Evolutionary conservation across 2,329 filamentous ascomycete species (phyloP), one percentile per base, ranked within the genome.

Genomic region (Venturia effusa): DNA sequence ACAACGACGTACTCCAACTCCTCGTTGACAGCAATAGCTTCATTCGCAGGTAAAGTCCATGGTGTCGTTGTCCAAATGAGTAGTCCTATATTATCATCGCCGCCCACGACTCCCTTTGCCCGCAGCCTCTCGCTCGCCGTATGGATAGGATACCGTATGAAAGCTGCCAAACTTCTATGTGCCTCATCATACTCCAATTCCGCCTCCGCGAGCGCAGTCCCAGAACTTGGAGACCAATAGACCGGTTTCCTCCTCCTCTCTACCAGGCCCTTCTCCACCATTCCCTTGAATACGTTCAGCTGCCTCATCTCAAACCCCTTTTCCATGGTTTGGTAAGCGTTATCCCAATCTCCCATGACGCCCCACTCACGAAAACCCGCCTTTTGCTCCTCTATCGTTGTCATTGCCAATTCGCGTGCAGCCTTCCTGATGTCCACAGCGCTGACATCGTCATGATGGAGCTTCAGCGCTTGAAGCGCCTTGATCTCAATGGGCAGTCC

Each of bases 61-160:
- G 94, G 94, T 0, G 94, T 99, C 0, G 94, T 99, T 1, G 94
- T 99, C 94, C 94, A 99, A 61, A 97, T 90, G n/a, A 94, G 82
- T n/a, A 89, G 90, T 72, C 83, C 88, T 13, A 97, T 71, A 5
- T 79, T 76, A 4, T 80, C 80, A 27, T 83, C 73, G 6, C 27
- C 37, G 10, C 55, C 48, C 30, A 65, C 57, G 19, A 67, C 67
- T 37, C 83, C 69, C 13, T 72, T 73, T 0, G 75, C 70, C 59
- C 71, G 70, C 30, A 87, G 68, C 30, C 75, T 71, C 8, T 76
- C 71, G 0, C 81, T 77, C 15, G 84, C 64, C 11, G 75, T 69
- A 0, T 74, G 74, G 34, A 97, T 79, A 0, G 87, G 89, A 70
- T 95, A 95, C 66, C 84, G 87, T 55, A 99, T 83, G 66, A 88